Conservation (phyloP, 352 stramenopile species). For the Aphanomyces cochlioides region DNA sequence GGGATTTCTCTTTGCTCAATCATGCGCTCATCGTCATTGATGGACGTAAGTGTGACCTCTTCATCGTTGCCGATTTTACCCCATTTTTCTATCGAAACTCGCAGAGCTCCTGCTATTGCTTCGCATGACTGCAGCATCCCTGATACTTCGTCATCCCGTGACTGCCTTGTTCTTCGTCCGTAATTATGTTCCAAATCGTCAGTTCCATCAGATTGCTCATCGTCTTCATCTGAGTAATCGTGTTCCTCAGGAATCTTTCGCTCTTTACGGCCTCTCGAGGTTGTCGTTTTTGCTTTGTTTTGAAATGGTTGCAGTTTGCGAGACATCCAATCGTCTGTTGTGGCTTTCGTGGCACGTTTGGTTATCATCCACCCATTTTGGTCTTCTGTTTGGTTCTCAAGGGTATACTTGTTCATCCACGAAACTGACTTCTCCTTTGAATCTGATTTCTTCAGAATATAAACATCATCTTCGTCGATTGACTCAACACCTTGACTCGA, state of each 20-base stretch:
- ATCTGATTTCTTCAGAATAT: conserved; percentile 34
- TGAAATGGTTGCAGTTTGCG: conserved; percentile 11
- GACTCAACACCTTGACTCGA: conserved; percentile 34
- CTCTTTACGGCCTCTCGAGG: not conserved
- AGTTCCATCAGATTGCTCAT: conserved; percentile 36
- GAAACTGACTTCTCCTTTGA: not conserved
- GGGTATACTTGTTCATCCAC: conserved; percentile 20
- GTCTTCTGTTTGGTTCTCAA: not conserved
- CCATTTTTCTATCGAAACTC: conserved; percentile 21
- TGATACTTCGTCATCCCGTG: conserved; percentile 32
- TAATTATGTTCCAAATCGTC: conserved; percentile 48
- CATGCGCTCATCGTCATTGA: conserved; percentile 31
- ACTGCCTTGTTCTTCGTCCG: conserved; percentile 30
- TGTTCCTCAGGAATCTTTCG: not conserved
- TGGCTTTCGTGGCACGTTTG: not conserved
- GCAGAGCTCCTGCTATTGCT: conserved; percentile 3
- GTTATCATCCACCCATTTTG: conserved; percentile 26
- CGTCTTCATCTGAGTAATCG: conserved; percentile 32
- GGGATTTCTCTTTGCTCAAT: conserved; percentile 70
- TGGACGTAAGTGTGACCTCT: conserved; percentile 1
- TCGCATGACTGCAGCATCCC: conserved; percentile 25
- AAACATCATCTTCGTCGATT: conserved; percentile 58
- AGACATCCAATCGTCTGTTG: conserved; percentile 20
- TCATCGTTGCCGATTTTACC: not conserved
- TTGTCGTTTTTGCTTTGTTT: conserved; percentile 14